Evolutionary conservation across 805 yeast species (phyloP), one percentile per base, ranked within the genome.

Genomic region (Phaffomyces thermotolerans): DNA sequence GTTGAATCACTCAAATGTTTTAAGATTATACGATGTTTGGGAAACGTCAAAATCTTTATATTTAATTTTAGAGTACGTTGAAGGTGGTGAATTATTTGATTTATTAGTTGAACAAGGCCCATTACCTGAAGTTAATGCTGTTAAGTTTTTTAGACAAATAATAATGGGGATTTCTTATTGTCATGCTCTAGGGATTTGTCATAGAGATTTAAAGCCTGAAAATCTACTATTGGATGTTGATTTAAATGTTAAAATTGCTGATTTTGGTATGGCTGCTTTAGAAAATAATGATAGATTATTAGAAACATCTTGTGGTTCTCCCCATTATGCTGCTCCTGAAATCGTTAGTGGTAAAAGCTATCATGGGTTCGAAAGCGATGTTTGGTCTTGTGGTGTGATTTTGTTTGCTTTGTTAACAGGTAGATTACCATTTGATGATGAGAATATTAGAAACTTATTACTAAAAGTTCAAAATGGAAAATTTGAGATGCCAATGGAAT

Each of bases 21-120:
- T 93, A 76, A 84, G 93, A 23, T 70, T 93, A 34, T 93, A 89
- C 60, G 99, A 93, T 59, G 99, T 93, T 22, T 93, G 98, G 98
- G 99, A 93, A 64, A 91, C 95, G 52, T 82, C 88, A 52, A 88
- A 87, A 58, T 96, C 91, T 47, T 71, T 93, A 45, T 85, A 81
- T 56, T 62, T 85, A 51, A 88, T 85, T 14, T 65, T 85, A 40
- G 95, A 85, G 59, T 85, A 84, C 59, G 91, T 85, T 29, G 90
- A 85, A 62, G 91, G 93, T n/a, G 95, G 95, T 46, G 95, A 85
- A 62, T 65, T 85, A 43, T 85, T 85, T 52, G 93, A 85, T 56
- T 72, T 80, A 48, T 66, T 85, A 43, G 88, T 84, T 6, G 64
- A 68, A 24, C 74, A 76, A 49, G 93, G 91, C 6, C 82, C 83